Base-by-base conservation (phyloP, 768 basidiomycete genomes). In the Termitomyces sp. region DNA sequence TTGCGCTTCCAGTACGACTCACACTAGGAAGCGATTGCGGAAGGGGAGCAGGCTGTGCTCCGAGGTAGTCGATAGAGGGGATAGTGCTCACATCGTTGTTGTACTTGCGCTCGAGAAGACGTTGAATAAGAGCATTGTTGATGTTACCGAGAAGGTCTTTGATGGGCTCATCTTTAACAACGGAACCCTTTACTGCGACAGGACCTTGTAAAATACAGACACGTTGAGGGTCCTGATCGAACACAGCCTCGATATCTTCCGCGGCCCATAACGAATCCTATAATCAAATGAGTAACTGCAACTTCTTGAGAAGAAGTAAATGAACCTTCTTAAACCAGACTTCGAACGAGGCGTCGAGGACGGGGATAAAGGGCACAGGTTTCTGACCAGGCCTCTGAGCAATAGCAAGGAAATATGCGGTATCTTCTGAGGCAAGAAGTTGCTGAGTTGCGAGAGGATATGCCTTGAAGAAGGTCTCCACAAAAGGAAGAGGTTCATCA, bases 241-340 rank as follows among this genome's bases (percentile, higher is more conserved):
- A 97, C 46, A 99, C 95, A 14, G 96, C 96, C 63, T 98, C 97
- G 65, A 98, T 95, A 72, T 99, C 97, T 74, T 98, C 96, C 2
- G 94, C 92, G 45, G 92, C 91, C 96, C 96, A 98, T 11, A 98
- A 85, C 7, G 96, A 98, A 73, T 98, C 96, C 92, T 94, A 66
- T 25, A 31, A 29, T 29, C 3, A 43, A 52, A 29, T 36, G 20
- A 51, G 34, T 20, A 25, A 20, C 6, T 12, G 25, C 42, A 66
- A 60, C 57, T 52, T 17, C 42, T 51, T 45, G 29, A 31, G 11
- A 40, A 60, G 9, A 31, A 56, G 52, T 4, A 29, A 55, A 49
- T 29, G 36, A 40, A 91, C 93, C 89, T 99, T 99, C 84, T 99
- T 98, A 81, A 99, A 98, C 97, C 97, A 99, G 56, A 98, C 95